Percentiles rank a stretch among this genome's conserved stretches.
Conservation (phyloP, 2,329 filamentous ascomycete species). For the Macrophomina tecta region DNA sequence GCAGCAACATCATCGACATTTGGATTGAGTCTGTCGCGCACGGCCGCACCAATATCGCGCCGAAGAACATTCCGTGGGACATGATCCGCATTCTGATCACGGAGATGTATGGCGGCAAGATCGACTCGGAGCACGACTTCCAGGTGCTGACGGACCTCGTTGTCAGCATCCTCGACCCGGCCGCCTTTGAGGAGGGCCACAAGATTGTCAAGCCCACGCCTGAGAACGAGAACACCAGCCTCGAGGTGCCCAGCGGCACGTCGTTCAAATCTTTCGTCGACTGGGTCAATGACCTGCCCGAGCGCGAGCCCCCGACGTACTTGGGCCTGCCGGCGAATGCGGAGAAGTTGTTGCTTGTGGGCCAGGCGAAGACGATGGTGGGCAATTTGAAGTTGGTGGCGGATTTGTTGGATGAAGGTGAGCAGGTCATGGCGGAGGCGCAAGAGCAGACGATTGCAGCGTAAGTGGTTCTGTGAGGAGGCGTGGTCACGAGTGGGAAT, state of each 20-base stretch:
- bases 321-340: slow-evolving; percentile 92
- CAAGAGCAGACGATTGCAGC: neutral
- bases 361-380: slow-evolving; percentile 84
- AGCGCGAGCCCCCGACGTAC: slow-evolving; percentile 95
- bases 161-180: slow-evolving; percentile 76
- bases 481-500: neutral
- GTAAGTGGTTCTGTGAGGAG: neutral
- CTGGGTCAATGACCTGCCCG: slow-evolving; percentile 91
- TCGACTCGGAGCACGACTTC: slow-evolving; percentile 90
- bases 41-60: slow-evolving; percentile 89
- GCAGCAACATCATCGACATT: slow-evolving; percentile 90
- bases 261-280: slow-evolving; percentile 82
- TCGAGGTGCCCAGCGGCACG: slow-evolving; percentile 81
- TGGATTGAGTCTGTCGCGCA: slow-evolving; percentile 87
- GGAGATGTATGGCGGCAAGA: slow-evolving; percentile 97
- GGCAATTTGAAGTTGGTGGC: slow-evolving; percentile 83
- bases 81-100: slow-evolving; percentile 89
- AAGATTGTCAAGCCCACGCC: slow-evolving; percentile 75
- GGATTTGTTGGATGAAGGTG: slow-evolving; percentile 89
- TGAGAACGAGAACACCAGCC: slow-evolving; percentile 42
- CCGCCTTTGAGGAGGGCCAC: slow-evolving; percentile 91
- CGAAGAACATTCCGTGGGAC: slow-evolving; percentile 93
- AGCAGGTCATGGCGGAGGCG: slow-evolving; percentile 80
- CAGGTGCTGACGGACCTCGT: slow-evolving; percentile 75
- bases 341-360: slow-evolving; percentile 91